Evolutionary conservation across 1,284 basidiomycete genomes (phyloP).

Genomic region (Phylloporus sp.): DNA sequence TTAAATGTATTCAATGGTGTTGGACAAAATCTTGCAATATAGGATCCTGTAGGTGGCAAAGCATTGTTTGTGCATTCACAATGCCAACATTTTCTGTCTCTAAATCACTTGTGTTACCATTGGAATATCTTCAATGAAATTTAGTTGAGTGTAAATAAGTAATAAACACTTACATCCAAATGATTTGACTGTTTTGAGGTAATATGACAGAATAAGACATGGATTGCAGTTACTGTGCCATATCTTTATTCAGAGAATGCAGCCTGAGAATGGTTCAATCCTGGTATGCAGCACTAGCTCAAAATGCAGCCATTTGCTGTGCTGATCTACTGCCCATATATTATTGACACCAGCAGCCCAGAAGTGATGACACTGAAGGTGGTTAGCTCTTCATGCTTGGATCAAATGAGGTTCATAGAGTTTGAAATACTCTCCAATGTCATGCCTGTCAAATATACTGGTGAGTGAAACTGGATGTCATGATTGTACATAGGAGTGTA

Average conservation of each 20-base stretch:
- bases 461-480: background rate
- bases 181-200: background rate
- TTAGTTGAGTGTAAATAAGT: no score
- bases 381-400: background rate
- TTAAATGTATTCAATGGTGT: background rate
- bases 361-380: background rate
- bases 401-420: background rate
- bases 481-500: background rate
- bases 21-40: background rate
- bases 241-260: constrained; percentile 3
- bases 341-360: background rate
- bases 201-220: constrained; percentile 4
- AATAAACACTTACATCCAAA: constrained; percentile 3
- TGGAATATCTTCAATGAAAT: constrained; percentile 11
- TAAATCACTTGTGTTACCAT: constrained; percentile 33
- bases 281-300: background rate
- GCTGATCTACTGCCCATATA: background rate
- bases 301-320: background rate
- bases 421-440: background rate
- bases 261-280: constrained; percentile 3
- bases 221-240: constrained; percentile 4
- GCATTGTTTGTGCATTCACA: constrained; percentile 32
- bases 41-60: constrained; percentile 14
- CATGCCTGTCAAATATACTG: background rate
- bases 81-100: constrained; percentile 32